phyloP scores from a whole-genome alignment of 805 yeast genomes.

The Metschnikowia bowlesiae region DNA sequence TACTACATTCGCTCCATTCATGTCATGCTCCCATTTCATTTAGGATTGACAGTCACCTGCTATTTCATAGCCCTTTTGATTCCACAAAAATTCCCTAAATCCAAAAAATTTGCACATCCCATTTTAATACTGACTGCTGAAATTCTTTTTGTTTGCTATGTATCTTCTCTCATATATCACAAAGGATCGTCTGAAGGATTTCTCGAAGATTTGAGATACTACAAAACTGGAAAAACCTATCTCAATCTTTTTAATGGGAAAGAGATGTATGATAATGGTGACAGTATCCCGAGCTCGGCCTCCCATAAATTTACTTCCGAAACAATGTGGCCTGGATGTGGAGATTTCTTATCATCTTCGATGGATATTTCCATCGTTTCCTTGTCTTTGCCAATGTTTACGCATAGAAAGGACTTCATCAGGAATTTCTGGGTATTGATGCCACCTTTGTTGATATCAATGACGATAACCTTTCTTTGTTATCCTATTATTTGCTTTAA shows the following conservation, averaged over 20 bases:
- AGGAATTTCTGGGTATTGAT: conserved; percentile 55
- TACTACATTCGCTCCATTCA: conserved; percentile 48
- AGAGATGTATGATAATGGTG: conserved; percentile 26
- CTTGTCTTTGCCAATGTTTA: conserved; percentile 71
- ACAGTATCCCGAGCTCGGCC: conserved; percentile 9
- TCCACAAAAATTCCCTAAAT: conserved; percentile 40
- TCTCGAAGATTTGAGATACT: conserved; percentile 46
- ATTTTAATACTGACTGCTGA: conserved; percentile 60
- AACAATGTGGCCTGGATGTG: conserved; percentile 70
- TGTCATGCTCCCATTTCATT: conserved; percentile 58
- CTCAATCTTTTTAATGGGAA: conserved; percentile 49
- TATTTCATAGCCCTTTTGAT: conserved; percentile 49
- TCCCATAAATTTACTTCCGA: conserved; percentile 22
- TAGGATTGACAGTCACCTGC: conserved; percentile 54
- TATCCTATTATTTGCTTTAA: conserved; percentile 68
- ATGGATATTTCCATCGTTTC: conserved; percentile 79
- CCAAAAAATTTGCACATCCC: conserved; percentile 62
- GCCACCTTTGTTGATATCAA: conserved; percentile 55
- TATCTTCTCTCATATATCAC: conserved; percentile 51
- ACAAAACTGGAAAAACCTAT: conserved; percentile 68
- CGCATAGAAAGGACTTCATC: conserved; percentile 60
- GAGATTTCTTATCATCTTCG: conserved; percentile 64
- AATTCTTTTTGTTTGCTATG: conserved; percentile 59
- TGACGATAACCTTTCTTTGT: conserved; percentile 55
- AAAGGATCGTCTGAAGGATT: conserved; percentile 43